Evolutionary conservation across 83 land plant species (phyloP).

Genomic region (Larix sibirica): DNA sequence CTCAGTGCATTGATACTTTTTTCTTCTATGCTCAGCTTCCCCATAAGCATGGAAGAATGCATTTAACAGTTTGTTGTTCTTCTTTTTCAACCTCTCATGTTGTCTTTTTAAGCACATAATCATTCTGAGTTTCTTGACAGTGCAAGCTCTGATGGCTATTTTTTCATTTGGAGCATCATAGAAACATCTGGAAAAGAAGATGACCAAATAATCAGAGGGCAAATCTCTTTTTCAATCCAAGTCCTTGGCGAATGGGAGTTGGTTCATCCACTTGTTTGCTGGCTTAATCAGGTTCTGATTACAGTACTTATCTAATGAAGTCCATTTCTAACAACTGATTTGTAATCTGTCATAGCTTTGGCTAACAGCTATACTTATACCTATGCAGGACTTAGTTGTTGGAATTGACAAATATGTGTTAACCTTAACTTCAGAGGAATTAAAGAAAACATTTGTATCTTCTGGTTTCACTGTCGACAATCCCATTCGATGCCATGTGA

Average conservation of each 20-base stretch:
- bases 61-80: not conserved
- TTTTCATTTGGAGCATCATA: constrained; percentile 12
- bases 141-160: constrained; percentile 15
- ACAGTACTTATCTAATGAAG: constrained; percentile 5
- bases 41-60: not conserved
- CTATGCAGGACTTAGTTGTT: constrained; percentile 15
- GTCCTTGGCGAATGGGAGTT: constrained; percentile 3
- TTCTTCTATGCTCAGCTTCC: not conserved
- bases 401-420: constrained; percentile 16
- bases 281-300: constrained; percentile 12
- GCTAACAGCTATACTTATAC: not conserved
- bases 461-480: constrained; percentile 18
- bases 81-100: not conserved
- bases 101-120: not conserved
- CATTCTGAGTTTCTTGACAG: not conserved
- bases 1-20: not conserved
- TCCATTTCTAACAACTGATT: constrained; percentile 1
- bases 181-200: constrained; percentile 4
- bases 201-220: constrained; percentile 1
- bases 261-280: constrained; percentile 15
- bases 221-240: constrained; percentile 8
- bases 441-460: constrained; percentile 1
- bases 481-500: constrained; percentile 17
- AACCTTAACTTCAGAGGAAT: constrained; percentile 5
- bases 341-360: not conserved